Conservation (phyloP, 1,284 basidiomycete genomes). For the Marasmius oreades region DNA sequence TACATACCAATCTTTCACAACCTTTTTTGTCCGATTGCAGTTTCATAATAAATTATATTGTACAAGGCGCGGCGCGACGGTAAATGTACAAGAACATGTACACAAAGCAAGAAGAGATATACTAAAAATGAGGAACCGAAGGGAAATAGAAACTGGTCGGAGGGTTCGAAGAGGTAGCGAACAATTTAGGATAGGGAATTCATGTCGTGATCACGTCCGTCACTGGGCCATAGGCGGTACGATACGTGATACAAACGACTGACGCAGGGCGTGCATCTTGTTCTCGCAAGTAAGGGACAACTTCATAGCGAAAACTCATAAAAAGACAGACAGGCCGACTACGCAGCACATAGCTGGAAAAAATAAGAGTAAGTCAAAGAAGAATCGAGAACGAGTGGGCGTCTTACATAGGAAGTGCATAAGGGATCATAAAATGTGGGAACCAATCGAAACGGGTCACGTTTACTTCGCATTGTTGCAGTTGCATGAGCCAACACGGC, state of each 20-base stretch:
- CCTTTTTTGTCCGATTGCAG: no score
- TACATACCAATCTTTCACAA: no score
- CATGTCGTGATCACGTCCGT: conserved; percentile 57
- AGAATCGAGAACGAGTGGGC: no score
- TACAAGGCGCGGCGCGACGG: no score
- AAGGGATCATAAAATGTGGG: neutral
- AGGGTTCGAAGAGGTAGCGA: neutral
- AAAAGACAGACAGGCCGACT: conserved; percentile 22
- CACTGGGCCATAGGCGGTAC: conserved; percentile 61
- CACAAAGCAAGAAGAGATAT: no score
- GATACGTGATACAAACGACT: conserved; percentile 56
- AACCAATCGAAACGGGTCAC: neutral
- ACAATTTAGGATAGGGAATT: conserved; percentile 18
- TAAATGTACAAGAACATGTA: neutral
- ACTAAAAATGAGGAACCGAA: conserved; percentile 4
- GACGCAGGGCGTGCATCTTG: conserved; percentile 47
- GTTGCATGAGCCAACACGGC: conserved; percentile 51
- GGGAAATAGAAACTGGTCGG: neutral
- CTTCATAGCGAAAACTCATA: conserved; percentile 22
- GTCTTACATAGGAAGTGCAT: conserved; percentile 1
- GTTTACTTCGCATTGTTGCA: conserved; percentile 67
- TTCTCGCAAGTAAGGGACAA: conserved; percentile 28
- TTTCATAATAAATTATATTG: no score
- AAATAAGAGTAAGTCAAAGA: neutral
- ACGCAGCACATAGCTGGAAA: conserved; percentile 8